phyloP scores from a whole-genome alignment of 2,329 filamentous ascomycete species.

The Alternaria sp. region DNA sequence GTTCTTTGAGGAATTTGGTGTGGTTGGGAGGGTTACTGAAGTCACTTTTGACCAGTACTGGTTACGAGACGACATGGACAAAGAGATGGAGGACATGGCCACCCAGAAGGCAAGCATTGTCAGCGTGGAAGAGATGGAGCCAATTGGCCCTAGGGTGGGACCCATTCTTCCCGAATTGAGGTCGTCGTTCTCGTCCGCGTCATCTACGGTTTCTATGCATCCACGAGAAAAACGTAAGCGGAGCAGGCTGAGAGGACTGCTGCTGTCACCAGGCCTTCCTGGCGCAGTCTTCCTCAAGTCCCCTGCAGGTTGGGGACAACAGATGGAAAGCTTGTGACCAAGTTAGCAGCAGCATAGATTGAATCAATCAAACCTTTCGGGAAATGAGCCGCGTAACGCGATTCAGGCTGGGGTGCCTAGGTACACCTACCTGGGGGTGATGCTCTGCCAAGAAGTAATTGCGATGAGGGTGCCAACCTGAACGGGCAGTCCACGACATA shows the following conservation, averaged over 20 bases:
- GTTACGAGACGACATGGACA: slow-evolving; percentile 23
- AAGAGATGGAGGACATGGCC: not conserved
- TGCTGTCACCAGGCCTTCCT: slow-evolving; percentile 35
- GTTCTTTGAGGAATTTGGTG: slow-evolving; percentile 54
- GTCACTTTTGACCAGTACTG: slow-evolving; percentile 46
- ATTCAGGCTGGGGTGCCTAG: slow-evolving; percentile 1
- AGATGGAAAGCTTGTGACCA: slow-evolving; percentile 22
- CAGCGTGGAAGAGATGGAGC: slow-evolving; percentile 22
- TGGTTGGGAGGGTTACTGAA: slow-evolving; percentile 43
- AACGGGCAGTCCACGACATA: slow-evolving; percentile 19
- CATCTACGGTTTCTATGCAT: slow-evolving; percentile 28
- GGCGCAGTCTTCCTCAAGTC: slow-evolving; percentile 28
- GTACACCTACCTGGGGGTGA: not conserved
- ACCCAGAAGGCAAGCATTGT: slow-evolving; percentile 15
- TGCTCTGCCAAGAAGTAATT: slow-evolving; percentile 2
- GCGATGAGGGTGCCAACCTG: slow-evolving; percentile 10
- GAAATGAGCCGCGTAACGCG: slow-evolving; percentile 15
- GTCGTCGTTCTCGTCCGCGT: slow-evolving; percentile 37
- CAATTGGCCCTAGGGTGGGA: slow-evolving; percentile 13
- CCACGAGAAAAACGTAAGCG: slow-evolving; percentile 31
- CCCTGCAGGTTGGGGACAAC: slow-evolving; percentile 21
- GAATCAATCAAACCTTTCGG: slow-evolving; percentile 27
- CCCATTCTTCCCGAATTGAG: slow-evolving; percentile 22
- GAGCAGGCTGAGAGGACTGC: slow-evolving; percentile 33
- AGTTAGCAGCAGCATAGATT: slow-evolving; percentile 19